These are phyloP conservation scores for Kwoniella shivajii DNA, from an alignment of 1,284 basidiomycete species.

Conservation along the genomic window DNA sequence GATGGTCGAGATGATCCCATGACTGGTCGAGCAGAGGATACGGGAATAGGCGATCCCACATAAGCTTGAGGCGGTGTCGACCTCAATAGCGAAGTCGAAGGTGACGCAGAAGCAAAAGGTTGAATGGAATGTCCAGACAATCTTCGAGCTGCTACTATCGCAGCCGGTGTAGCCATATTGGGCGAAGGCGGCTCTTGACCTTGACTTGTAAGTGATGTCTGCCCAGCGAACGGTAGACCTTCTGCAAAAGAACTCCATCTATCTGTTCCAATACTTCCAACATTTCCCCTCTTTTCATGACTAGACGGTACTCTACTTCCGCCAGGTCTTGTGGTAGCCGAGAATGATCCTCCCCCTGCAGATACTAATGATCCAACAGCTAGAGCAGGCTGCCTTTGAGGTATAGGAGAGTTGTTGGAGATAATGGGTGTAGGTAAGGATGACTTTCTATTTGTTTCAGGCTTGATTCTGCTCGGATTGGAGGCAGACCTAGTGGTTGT, in stretches of 20 bases:
- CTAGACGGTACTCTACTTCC: conserved; percentile 20
- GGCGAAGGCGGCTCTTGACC: conserved; percentile 29
- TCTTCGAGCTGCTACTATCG: conserved; percentile 39
- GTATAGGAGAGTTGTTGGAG: conserved; percentile 26
- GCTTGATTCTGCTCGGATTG: neutral
- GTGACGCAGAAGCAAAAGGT: conserved; percentile 45
- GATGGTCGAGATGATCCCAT: conserved; percentile 25
- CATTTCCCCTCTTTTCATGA: conserved; percentile 3
- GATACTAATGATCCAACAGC: conserved; percentile 27
- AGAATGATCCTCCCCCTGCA: conserved; percentile 8
- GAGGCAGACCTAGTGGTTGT: neutral
- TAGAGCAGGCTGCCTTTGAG: conserved; percentile 31
- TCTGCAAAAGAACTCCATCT: conserved; percentile 46
- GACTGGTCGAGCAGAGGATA: conserved; percentile 15
- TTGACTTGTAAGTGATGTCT: conserved; percentile 8
- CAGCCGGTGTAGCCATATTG: conserved; percentile 20
- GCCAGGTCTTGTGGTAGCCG: conserved; percentile 12
- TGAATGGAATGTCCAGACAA: conserved; percentile 50
- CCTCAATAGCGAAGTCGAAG: conserved; percentile 44
- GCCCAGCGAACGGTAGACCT: conserved; percentile 47
- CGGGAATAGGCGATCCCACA: conserved; percentile 10
- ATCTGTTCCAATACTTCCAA: conserved; percentile 26
- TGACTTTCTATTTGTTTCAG: neutral
- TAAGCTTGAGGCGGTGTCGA: conserved; percentile 24
- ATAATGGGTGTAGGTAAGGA: conserved; percentile 23